Evolutionary conservation across 2,329 filamentous ascomycete genomes (phyloP).

Genomic region (Thermochaetoides dissita): DNA sequence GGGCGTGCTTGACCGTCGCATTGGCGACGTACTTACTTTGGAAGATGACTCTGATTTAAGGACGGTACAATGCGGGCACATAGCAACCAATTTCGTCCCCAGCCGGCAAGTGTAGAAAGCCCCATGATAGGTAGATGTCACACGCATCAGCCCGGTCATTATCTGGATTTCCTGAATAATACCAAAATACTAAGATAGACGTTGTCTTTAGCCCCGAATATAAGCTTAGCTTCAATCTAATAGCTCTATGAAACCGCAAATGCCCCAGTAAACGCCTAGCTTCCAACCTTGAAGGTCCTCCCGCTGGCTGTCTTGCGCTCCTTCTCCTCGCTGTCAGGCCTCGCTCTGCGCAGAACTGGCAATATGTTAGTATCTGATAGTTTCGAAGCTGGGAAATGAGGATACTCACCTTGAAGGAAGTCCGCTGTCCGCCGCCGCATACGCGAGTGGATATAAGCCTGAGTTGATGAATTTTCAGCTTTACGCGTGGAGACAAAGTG

Average conservation of each 20-base stretch:
- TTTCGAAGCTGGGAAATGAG: background rate
- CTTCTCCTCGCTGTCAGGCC: constrained; percentile 91
- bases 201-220: no score
- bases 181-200: no score
- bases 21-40: no score
- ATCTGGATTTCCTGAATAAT: no score
- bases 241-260: background rate
- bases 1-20: no score
- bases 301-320: constrained; percentile 97
- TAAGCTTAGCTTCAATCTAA: background rate
- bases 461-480: background rate
- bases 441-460: constrained; percentile 93
- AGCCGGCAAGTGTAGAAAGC: no score
- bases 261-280: constrained; percentile 2
- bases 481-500: constrained; percentile 17
- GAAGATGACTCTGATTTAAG: no score
- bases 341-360: constrained; percentile 81
- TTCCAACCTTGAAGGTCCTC: constrained; percentile 59
- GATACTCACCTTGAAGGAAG: constrained; percentile 74
- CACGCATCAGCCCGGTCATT: no score
- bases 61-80: no score
- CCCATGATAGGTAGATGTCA: no score
- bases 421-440: constrained; percentile 97
- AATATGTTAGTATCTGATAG: background rate
- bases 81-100: no score